Conservation (phyloP, 768 basidiomycete genomes). For the Mrakia blollopis region DNA sequence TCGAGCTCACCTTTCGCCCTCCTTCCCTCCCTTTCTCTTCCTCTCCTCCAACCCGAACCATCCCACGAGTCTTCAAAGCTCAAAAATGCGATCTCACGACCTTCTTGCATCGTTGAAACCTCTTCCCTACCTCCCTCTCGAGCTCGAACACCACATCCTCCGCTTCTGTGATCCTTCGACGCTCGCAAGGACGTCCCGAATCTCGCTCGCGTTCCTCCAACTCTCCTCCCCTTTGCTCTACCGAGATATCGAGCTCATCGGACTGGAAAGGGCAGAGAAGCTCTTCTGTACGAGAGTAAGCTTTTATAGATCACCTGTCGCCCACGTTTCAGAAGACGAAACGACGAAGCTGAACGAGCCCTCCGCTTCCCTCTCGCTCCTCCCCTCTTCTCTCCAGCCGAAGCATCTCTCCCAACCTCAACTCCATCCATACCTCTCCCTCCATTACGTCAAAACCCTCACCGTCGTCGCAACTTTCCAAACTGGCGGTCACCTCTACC, state of each 20-base stretch:
- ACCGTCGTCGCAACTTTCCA: too few relatives aligned
- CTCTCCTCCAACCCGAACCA: too few relatives aligned
- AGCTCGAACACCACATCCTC: background rate
- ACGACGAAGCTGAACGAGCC: background rate
- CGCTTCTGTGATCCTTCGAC: conserved; percentile 1
- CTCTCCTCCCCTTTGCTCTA: background rate
- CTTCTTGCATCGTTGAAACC: background rate
- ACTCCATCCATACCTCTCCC: too few relatives aligned
- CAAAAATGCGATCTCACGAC: too few relatives aligned
- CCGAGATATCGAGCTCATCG: background rate
- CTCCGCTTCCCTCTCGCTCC: too few relatives aligned
- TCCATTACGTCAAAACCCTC: too few relatives aligned
- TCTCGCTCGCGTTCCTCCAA: background rate
- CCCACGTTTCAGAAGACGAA: background rate
- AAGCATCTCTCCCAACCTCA: too few relatives aligned
- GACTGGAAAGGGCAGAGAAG: background rate
- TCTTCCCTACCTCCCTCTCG: background rate
- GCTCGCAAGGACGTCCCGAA: background rate
- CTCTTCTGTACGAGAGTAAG: background rate
- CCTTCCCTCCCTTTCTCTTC: too few relatives aligned
- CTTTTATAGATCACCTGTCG: background rate
- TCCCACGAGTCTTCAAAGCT: too few relatives aligned
- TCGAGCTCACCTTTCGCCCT: background rate
- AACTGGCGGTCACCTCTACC: too few relatives aligned
- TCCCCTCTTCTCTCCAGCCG: too few relatives aligned